Evolutionary conservation across 2,329 filamentous ascomycete species (phyloP).

Genomic region (Lecanosticta acicola): DNA sequence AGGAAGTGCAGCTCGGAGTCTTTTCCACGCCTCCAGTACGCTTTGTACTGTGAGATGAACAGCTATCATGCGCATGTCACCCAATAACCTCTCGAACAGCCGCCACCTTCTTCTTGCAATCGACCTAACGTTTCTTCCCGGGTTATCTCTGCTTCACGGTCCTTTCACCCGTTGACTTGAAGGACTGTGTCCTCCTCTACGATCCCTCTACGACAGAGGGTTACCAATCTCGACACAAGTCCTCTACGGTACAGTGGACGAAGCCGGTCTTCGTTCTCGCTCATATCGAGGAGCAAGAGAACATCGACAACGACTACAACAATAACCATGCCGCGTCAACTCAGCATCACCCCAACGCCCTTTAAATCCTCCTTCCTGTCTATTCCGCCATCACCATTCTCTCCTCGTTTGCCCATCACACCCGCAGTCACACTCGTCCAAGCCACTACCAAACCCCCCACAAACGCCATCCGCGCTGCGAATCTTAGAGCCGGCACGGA

Average conservation of each 20-base stretch:
- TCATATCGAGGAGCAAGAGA: neutral
- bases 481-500: conserved; percentile 14
- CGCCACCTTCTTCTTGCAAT: neutral
- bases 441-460: conserved; percentile 1
- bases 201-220: conserved; percentile 1
- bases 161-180: conserved; percentile 4
- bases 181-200: conserved; percentile 17
- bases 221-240: too few relatives aligned
- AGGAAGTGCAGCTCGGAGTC: neutral
- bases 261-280: conserved; percentile 23
- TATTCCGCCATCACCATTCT: conserved; percentile 43
- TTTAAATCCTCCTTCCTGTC: conserved; percentile 42
- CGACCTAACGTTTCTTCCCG: neutral
- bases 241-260: too few relatives aligned
- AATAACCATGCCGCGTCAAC: conserved; percentile 25
- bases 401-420: conserved; percentile 23
- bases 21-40: neutral
- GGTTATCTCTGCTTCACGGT: neutral
- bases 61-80: neutral
- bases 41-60: conserved; percentile 20
- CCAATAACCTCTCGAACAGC: neutral
- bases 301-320: conserved; percentile 1
- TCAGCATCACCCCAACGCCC: conserved; percentile 35
- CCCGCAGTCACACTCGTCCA: conserved; percentile 6
- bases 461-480: conserved; percentile 3